Evolutionary conservation across 768 basidiomycete genomes (phyloP), one percentile per base, ranked within the genome.

Genomic region (Hygrophorus russula): DNA sequence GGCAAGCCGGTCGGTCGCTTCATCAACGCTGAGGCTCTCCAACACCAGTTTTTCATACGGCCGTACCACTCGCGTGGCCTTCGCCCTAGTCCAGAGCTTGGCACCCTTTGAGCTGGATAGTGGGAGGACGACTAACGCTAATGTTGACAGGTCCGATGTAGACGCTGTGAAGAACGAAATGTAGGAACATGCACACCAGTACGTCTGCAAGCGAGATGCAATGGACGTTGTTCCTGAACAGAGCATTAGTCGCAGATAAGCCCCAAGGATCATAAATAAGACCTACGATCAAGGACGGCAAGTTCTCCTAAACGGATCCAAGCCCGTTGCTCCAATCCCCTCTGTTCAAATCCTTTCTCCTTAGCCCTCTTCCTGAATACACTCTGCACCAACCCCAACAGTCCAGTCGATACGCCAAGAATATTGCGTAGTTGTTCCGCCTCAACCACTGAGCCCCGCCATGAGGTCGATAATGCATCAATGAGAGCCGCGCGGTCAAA

Each of bases 31-130:
- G 55, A 81, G 58, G 11, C 60, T 66, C 19, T 65, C 60, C 10
- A 81, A 53, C 3, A 83, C 78, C 29, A 81, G 63, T 32, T 64
- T 63, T 56, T 85, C 80, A 47, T 70, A 67, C 6, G 68, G 57
- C 10, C 69, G 59, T 31, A 52, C 20, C 53, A 42, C 52, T 49
- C 28, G 57, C 3, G 46, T 46, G 13, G 42, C 45, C 24, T 49
- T 49, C 2, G 49, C 50, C n/a, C 50, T 29, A n/a, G 49, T 50
- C 49, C 49, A 51, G 12, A 51, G 36, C 4, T 13, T 36, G 5
- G 14, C 27, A 12, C 43, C 49, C 20, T 48, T 47, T 38, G 36
- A 36, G 18, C 19, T 20, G 3, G 44, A 47, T 13, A 51, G 15
- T 11, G 43, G 30, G 6, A 27, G 75, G 74, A 76, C 56, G 34